These are phyloP conservation scores for Pythium utonaiense DNA, from an alignment of 352 stramenopile genomes.

Conservation along the genomic window DNA sequence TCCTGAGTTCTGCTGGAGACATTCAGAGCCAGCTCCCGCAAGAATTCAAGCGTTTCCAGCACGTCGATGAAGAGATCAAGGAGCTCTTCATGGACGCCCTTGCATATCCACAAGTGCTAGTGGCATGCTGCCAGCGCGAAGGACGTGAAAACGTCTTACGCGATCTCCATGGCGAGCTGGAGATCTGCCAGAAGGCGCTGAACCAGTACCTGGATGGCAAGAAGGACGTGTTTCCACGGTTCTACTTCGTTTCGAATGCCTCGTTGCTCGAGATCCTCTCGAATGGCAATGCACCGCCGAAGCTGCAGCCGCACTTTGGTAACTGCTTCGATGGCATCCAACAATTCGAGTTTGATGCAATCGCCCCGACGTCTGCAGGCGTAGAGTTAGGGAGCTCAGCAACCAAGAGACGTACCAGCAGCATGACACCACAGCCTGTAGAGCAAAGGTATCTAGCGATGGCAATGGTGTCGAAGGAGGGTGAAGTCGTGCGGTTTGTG, in stretches of 20 bases:
- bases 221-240: conserved; percentile 95
- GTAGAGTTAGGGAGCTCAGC: neutral
- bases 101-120: conserved; percentile 62
- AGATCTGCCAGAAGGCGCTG: conserved; percentile 94
- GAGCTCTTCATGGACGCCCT: conserved; percentile 64
- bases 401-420: conserved; percentile 11
- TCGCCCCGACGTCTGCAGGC: conserved; percentile 19
- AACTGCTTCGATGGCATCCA: conserved; percentile 91
- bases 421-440: neutral
- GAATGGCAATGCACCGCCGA: conserved; percentile 88
- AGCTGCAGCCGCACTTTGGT: conserved; percentile 86
- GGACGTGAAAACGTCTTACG: conserved; percentile 77
- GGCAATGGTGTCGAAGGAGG: conserved; percentile 95
- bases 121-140: conserved; percentile 70
- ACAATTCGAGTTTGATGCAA: conserved; percentile 62
- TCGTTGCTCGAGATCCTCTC: conserved; percentile 94
- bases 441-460: conserved; percentile 70
- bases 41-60: conserved; percentile 88
- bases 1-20: conserved; percentile 88
- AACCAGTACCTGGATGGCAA: conserved; percentile 96
- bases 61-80: conserved; percentile 86
- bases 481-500: conserved; percentile 85
- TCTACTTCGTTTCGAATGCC: conserved; percentile 96
- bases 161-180: conserved; percentile 85
- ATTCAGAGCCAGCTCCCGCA: conserved; percentile 91